Conservation (phyloP, 441 rosid species). For the Raphanus hybrid region DNA sequence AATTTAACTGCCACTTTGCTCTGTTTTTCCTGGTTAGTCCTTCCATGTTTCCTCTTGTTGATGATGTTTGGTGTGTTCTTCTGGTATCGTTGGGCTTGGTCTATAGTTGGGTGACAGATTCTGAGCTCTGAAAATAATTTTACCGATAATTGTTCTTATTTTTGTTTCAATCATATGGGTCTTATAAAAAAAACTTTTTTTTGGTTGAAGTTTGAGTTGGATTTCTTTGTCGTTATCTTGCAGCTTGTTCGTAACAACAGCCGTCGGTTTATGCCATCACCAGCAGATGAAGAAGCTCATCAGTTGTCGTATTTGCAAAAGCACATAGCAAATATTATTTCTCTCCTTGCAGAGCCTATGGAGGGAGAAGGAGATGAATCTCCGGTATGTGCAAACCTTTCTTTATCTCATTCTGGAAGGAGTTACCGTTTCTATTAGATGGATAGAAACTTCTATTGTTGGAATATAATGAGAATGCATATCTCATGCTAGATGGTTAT, state of each 20-base stretch:
- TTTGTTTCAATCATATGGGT: not conserved
- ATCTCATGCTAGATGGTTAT: constrained; percentile 28
- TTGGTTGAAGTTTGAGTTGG: constrained; percentile 24
- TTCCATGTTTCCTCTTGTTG: constrained; percentile 5
- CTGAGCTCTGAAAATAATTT: constrained; percentile 5
- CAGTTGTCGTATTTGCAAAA: constrained; percentile 89
- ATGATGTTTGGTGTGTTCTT: not conserved
- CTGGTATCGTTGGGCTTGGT: not conserved
- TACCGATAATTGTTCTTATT: not conserved
- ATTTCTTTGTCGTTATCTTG: constrained; percentile 36
- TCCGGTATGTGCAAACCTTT: constrained; percentile 59
- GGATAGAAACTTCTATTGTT: not conserved
- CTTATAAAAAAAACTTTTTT: not conserved
- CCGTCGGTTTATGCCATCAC: constrained; percentile 91
- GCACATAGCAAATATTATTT: constrained; percentile 77
- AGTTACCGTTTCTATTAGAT: not conserved
- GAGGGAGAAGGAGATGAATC: constrained; percentile 84
- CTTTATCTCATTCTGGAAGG: constrained; percentile 11
- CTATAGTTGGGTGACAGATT: not conserved
- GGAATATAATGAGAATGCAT: not conserved
- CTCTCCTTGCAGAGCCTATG: constrained; percentile 79
- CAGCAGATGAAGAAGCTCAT: constrained; percentile 91
- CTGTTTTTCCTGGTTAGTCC: not conserved
- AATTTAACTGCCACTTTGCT: not conserved
- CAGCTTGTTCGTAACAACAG: constrained; percentile 95